Evolutionary conservation across 768 basidiomycete species (phyloP), one percentile per base, ranked within the genome.

Genomic region (Porpolomopsis calyptriformis): DNA sequence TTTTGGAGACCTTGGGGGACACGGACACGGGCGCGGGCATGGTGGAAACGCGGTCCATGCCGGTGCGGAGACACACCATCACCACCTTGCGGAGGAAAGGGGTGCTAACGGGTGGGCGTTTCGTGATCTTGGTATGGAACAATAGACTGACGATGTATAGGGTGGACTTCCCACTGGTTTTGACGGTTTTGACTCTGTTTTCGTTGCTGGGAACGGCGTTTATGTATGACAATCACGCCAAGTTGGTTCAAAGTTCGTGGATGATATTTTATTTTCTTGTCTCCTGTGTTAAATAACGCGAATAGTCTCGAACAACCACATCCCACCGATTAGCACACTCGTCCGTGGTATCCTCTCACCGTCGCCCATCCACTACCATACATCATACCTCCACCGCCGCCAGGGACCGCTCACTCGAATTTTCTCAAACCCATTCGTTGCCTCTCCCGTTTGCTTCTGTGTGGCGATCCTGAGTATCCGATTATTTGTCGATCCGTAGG

Each of bases 371-470:
- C 61, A 27, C 63, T 54, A 10, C 57, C 64, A 48, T 20, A 45
- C 57, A 23, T 55, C 57, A 26, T 58, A 63, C 37, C 57, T 65
- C 37, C 52, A 64, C 4, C 63, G 63, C 34, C 65, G 68, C 1
- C 63, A 67, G 4, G 53, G 70, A 3, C 56, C 59, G 0, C 45
- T 70, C 2, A 66, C 58, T 2, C 56, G 62, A 41, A 59, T 78
- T 11, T 57, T 87, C 5, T 72, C 76, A 10, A 94, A 92, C 53
- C 89, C 89, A 0, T 94, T 83, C 65, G 71, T 76, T 12, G 57
- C 78, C 4, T 75, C 78, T 3, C 83, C 88, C 0, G 60, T 87
- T 7, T 52, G 70, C 24, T 80, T 82, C 51, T 73, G 77, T 36
- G 7, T 70, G 0, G 67, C 68, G 1, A 74, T 90, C 31, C 60